Evolutionary conservation across 2,329 filamentous ascomycete genomes (phyloP).

Genomic region (Rhynchosporium secalis): DNA sequence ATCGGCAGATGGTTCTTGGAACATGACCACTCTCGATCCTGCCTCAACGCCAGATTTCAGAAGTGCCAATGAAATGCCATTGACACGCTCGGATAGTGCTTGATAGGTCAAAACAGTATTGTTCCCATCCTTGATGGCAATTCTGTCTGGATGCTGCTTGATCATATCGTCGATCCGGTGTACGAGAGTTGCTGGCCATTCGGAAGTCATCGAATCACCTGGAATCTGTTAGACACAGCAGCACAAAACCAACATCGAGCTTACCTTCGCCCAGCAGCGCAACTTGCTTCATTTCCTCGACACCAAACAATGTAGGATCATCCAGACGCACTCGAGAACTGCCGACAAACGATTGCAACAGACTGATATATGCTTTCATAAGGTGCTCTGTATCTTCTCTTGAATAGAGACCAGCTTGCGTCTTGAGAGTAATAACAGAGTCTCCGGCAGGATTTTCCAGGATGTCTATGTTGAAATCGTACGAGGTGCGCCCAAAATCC

Average conservation of each 20-base stretch:
- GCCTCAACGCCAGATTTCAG: neutral
- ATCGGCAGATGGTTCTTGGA: constrained; percentile 23
- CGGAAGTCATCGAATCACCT: constrained; percentile 14
- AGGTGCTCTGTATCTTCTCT: neutral
- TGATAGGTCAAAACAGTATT: constrained; percentile 40
- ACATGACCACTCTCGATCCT: constrained; percentile 9
- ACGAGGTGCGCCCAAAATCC: constrained; percentile 26
- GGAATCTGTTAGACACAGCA: neutral
- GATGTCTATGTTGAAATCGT: constrained; percentile 25
- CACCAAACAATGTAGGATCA: neutral
- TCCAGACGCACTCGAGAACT: neutral
- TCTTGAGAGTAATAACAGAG: constrained; percentile 9
- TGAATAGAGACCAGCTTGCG: neutral
- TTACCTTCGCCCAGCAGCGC: neutral
- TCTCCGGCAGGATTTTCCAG: constrained; percentile 22
- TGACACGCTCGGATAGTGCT: constrained; percentile 38
- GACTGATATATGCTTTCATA: neutral
- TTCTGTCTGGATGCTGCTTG: constrained; percentile 9
- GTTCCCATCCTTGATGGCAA: constrained; percentile 21
- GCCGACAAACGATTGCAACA: neutral
- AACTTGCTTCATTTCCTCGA: neutral
- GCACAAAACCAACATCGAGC: neutral
- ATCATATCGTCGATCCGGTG: constrained; percentile 26
- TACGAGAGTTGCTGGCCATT: constrained; percentile 28
- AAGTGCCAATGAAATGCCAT: constrained; percentile 40